phyloP scores from a whole-genome alignment of 768 basidiomycete genomes.

The Holtermanniella nyarrowii region DNA sequence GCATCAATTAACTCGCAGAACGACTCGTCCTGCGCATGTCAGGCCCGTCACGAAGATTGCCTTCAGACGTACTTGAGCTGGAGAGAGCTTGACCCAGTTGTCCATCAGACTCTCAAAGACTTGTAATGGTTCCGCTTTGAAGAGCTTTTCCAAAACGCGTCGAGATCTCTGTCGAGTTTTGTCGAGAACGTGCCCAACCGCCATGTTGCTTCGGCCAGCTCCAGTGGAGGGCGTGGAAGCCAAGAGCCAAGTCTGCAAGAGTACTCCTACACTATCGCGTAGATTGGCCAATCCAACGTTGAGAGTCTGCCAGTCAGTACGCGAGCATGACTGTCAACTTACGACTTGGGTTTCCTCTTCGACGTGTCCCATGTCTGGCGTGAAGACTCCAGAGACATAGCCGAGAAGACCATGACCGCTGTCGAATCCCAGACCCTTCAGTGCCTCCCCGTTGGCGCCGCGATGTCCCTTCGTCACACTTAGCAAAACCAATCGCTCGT shows the following conservation, averaged over 20 bases:
- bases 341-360: constrained; percentile 7
- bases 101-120: constrained; percentile 74
- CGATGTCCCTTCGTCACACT: constrained; percentile 44
- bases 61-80: no score
- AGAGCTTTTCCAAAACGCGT: constrained; percentile 72
- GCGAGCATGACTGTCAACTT: neutral
- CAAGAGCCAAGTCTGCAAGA: neutral
- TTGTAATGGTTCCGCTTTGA: constrained; percentile 66
- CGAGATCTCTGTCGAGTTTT: constrained; percentile 61
- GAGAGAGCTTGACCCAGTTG: constrained; percentile 57
- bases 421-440: constrained; percentile 25
- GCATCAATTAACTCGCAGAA: constrained; percentile 71
- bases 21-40: constrained; percentile 14
- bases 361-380: constrained; percentile 51
- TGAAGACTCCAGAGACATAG: constrained; percentile 84
- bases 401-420: constrained; percentile 61
- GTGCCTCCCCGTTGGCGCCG: constrained; percentile 14
- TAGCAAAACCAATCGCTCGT: constrained; percentile 66
- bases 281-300: neutral
- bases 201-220: constrained; percentile 52
- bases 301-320: constrained; percentile 45
- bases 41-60: neutral
- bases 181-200: constrained; percentile 56
- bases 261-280: neutral
- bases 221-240: neutral